phyloP scores from a whole-genome alignment of 2,329 filamentous ascomycete species.

The Cordyceps cateniannulata region DNA sequence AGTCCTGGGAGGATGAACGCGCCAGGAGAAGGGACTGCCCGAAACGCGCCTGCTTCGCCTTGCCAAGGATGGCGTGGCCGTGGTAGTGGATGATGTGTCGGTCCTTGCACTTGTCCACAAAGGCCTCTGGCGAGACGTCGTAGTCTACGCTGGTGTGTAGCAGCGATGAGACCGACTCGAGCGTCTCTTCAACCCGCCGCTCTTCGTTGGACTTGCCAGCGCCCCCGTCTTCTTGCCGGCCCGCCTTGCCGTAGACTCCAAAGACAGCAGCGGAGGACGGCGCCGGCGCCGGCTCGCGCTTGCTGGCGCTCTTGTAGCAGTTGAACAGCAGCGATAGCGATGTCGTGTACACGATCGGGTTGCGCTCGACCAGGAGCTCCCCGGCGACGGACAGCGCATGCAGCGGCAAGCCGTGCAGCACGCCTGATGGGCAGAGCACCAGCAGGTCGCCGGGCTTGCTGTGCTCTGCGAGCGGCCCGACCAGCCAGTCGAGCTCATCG shows the following conservation, averaged over 20 bases:
- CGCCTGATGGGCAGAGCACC: neutral
- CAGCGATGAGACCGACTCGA: neutral
- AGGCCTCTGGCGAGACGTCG: neutral
- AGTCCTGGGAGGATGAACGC: neutral
- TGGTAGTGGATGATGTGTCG: constrained; percentile 7
- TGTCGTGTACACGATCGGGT: neutral
- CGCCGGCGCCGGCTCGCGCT: neutral
- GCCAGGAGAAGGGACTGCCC: neutral
- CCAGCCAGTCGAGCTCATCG: constrained; percentile 1
- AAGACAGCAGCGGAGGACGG: neutral
- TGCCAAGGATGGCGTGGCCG: neutral
- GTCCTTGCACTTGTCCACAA: neutral
- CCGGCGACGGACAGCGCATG: neutral
- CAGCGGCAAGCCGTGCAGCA: neutral
- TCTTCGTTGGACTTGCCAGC: neutral
- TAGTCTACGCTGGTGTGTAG: neutral
- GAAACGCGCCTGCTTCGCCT: neutral
- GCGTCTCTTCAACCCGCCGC: neutral
- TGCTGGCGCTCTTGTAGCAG: neutral
- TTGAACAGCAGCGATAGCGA: neutral
- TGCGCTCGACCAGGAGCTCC: neutral
- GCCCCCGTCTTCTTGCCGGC: neutral
- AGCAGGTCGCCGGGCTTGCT: neutral
- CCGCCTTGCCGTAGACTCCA: neutral
- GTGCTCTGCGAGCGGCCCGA: neutral